phyloP scores from a whole-genome alignment of 495 filamentous ascomycete species.

The Aspergillus ellipticus region DNA sequence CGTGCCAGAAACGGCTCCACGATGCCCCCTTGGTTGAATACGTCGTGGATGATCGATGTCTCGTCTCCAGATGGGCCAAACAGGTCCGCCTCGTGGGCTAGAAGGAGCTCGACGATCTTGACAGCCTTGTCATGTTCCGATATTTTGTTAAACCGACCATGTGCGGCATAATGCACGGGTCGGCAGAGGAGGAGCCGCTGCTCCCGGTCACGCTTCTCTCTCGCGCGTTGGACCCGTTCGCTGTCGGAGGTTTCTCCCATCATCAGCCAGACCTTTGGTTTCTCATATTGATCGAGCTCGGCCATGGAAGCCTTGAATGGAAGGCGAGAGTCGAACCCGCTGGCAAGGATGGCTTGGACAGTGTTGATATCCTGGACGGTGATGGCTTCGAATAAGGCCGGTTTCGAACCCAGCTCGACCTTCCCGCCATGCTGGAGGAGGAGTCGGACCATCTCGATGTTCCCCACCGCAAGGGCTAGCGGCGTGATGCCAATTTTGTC shows the following conservation, averaged over 20 bases:
- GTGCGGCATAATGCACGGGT: background rate
- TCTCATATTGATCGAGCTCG: background rate
- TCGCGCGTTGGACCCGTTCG: background rate
- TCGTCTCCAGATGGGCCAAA: conserved; percentile 8
- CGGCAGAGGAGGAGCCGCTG: background rate
- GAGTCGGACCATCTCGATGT: conserved; percentile 11
- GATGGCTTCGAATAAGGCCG: background rate
- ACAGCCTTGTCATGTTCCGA: conserved; percentile 14
- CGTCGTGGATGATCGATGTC: conserved; percentile 16
- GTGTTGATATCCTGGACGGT: conserved; percentile 8
- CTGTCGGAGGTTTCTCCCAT: no score
- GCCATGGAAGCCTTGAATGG: background rate
- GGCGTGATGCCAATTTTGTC: conserved; percentile 19
- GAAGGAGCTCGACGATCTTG: conserved; percentile 9
- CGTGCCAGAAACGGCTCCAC: conserved; percentile 18
- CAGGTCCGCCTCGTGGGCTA: conserved; percentile 16
- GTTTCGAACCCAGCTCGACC: background rate
- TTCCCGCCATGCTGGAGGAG: conserved; percentile 17
- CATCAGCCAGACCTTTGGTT: background rate
- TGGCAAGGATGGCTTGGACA: conserved; percentile 6
- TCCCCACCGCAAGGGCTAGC: conserved; percentile 15
- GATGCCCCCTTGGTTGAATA: conserved; percentile 15
- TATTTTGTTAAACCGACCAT: conserved; percentile 16
- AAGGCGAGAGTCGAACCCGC: background rate
- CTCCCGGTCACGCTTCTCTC: background rate